Percentiles rank a stretch among this genome's conserved stretches.
Conservation (phyloP, 345 rosid genomes). For the Linum tenue region DNA sequence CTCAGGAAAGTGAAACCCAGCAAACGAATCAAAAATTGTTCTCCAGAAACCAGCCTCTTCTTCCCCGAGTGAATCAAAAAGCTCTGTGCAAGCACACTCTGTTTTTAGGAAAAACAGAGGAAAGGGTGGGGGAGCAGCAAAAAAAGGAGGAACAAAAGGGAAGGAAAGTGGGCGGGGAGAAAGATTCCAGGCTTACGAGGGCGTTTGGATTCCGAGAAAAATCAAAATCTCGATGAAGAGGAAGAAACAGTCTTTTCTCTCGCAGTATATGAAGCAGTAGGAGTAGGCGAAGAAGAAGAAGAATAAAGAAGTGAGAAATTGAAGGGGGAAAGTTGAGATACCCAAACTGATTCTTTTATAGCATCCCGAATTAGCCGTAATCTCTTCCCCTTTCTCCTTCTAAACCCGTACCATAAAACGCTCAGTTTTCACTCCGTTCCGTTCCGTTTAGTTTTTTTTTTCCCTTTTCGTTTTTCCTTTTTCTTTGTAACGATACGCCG, state of each 20-base stretch:
- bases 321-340: background rate
- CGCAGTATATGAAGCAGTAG: too few relatives aligned
- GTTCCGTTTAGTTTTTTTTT: background rate
- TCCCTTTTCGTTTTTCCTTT: background rate
- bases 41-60: too few relatives aligned
- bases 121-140: slow-evolving; percentile 1
- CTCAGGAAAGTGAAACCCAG: slow-evolving; percentile 28
- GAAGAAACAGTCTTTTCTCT: too few relatives aligned
- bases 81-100: background rate
- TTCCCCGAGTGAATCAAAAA: too few relatives aligned
- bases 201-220: background rate
- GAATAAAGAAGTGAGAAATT: background rate
- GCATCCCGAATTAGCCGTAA: slow-evolving; percentile 26
- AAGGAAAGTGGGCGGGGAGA: slow-evolving; percentile 12
- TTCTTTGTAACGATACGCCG: background rate
- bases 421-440: background rate
- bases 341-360: slow-evolving; percentile 29
- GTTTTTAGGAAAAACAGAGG: background rate
- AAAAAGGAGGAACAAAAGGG: slow-evolving; percentile 12
- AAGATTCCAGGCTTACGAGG: background rate
- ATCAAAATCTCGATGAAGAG: too few relatives aligned
- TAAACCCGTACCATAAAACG: slow-evolving; percentile 7
- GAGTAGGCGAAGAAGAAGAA: too few relatives aligned
- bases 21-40: background rate
- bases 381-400: background rate